phyloP scores from a whole-genome alignment of 2,329 filamentous ascomycete species.

The Lizonia empirigonia region DNA sequence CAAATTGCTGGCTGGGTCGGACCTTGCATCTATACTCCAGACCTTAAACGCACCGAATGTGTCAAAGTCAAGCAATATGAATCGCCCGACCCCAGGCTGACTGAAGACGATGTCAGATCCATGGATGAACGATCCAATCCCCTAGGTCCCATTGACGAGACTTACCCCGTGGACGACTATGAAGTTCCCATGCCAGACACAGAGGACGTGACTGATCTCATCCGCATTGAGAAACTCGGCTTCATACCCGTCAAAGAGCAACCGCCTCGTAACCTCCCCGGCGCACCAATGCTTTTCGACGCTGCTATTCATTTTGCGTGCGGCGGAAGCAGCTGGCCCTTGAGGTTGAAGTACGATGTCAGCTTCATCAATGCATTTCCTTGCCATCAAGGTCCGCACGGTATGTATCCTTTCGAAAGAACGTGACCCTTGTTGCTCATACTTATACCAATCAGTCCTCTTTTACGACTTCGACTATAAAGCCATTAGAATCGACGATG shows the following conservation, averaged over 20 bases:
- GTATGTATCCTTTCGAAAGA: conserved; percentile 24
- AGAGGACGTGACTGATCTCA: conserved; percentile 66
- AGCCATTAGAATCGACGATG: conserved; percentile 65
- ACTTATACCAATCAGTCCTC: conserved; percentile 54
- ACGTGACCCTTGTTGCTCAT: too few relatives aligned
- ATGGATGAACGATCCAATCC: conserved; percentile 73
- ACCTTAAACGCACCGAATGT: conserved; percentile 72
- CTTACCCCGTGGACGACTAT: conserved; percentile 72
- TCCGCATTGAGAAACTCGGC: conserved; percentile 71
- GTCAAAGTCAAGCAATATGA: conserved; percentile 68
- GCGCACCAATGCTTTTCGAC: conserved; percentile 46
- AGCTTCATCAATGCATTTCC: conserved; percentile 51
- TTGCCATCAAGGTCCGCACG: conserved; percentile 50
- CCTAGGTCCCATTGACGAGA: conserved; percentile 66
- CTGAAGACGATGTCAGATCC: conserved; percentile 64
- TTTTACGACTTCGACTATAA: conserved; percentile 73
- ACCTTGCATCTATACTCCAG: conserved; percentile 69
- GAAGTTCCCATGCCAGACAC: conserved; percentile 63
- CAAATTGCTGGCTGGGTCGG: conserved; percentile 77
- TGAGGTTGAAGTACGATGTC: conserved; percentile 49
- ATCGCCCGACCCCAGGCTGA: conserved; percentile 61
- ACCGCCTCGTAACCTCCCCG: conserved; percentile 31
- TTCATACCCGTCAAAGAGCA: conserved; percentile 58
- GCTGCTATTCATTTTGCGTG: conserved; percentile 50
- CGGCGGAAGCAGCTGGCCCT: conserved; percentile 47